Evolutionary conservation across 768 basidiomycete species (phyloP), one percentile per base, ranked within the genome.

Genomic region (Mycena rosella): DNA sequence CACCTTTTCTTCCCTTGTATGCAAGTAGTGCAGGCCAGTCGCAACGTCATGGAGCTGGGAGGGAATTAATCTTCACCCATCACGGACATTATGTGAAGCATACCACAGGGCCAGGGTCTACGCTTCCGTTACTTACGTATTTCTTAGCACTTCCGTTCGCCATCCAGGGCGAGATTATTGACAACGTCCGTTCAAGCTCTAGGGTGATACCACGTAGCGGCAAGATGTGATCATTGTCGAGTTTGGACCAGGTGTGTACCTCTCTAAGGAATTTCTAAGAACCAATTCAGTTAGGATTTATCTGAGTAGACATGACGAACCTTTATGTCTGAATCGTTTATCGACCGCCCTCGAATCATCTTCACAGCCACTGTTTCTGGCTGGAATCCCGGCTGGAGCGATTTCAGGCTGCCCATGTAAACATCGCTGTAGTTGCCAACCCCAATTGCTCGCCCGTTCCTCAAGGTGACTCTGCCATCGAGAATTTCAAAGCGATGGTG

Each of bases 161-260:
- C 55, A 56, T 56, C 55, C 55, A 56, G 18, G 55, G 55, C 9
- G 55, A 56, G 24, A 56, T 56, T 56, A 56, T 56, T 0, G 55
- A 56, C 38, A 56, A 29, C 11, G 55, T 56, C 18, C 38, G 13
- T 42, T 26, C 38, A 42, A 56, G 38, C 17, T 56, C 38, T 42
- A 56, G 15, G 55, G 55, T 44, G 40, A 56, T 56, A 40, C 55
- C 55, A 27, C 13, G 17, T 18, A 56, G 38, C 38, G 55, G 55
- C 36, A 56, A 26, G 24, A 56, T 56, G 24, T 56, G 40, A 56
- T 42, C 27, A 24, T 42, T 42, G 26, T 56, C 38, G 24, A 56
- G 55, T 56, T 42, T 56, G 24, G 55, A 56, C 55, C 55, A 56
- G 55, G 55, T 56, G 38, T 56, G 40, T 17, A 56, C 40, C 40